phyloP scores from a whole-genome alignment of 2,329 filamentous ascomycete genomes.

The Penicillium sp. region DNA sequence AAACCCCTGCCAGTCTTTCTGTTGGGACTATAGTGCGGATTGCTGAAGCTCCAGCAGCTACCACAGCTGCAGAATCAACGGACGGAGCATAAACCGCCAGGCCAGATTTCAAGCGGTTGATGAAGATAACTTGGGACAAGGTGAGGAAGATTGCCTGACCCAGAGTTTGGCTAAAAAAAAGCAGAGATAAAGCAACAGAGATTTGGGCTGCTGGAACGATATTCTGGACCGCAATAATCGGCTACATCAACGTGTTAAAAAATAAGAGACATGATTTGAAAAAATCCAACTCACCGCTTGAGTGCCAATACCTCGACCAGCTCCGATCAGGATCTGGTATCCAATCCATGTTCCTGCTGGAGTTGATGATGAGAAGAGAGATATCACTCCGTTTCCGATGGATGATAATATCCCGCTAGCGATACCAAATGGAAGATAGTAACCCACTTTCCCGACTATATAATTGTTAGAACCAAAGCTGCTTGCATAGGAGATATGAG shows the following conservation, averaged over 20 bases:
- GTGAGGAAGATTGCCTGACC: not conserved
- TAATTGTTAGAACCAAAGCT: too few relatives aligned
- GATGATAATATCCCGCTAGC: conserved; percentile 26
- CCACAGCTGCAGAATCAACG: not conserved
- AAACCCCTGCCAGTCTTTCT: not conserved
- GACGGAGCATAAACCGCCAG: not conserved
- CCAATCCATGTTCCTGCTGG: conserved; percentile 45
- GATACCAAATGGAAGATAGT: conserved; percentile 27
- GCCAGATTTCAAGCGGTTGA: not conserved
- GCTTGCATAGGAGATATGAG: too few relatives aligned
- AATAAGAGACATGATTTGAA: not conserved
- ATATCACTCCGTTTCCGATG: conserved; percentile 42
- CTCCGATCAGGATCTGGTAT: conserved; percentile 47
- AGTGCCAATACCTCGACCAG: conserved; percentile 37
- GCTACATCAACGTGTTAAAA: not conserved
- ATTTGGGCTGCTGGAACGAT: not conserved
- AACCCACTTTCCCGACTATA: conserved; percentile 20
- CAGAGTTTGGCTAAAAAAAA: not conserved
- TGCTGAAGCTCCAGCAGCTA: not conserved
- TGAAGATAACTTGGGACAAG: not conserved
- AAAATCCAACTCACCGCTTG: conserved; percentile 17
- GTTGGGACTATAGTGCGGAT: not conserved
- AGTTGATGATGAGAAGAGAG: conserved; percentile 38
- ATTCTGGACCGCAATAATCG: not conserved
- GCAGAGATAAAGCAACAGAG: not conserved